Base-by-base conservation (phyloP, 352 stramenopile genomes). In the Phytophthora rubi region DNA sequence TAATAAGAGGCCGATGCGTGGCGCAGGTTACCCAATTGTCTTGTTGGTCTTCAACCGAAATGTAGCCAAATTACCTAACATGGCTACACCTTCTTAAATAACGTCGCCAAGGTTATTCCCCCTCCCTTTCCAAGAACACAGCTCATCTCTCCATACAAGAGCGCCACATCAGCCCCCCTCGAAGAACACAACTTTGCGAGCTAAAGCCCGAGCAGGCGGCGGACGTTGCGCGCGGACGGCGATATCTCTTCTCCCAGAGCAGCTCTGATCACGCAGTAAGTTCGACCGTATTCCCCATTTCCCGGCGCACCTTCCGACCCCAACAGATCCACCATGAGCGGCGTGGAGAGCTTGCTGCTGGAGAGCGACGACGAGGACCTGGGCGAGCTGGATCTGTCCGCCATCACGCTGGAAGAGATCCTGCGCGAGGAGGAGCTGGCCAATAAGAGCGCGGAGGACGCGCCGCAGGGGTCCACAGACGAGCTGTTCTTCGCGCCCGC, bases 331-430 rank as follows among this genome's bases (percentile, higher is more conserved):
- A 45, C 12, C 52, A 89, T 89, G 81, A 87, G 73, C 57, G 68
- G 68, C 30, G 80, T 90, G 44, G 82, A 90, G 55, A 86, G 75
- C 72, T 61, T 90, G 44, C 68, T 90, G 53, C 66, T 89, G 23
- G 85, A 91, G 53, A 91, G 83, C 64, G 85, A 93, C 39, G 80
- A 89, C 9, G 82, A 91, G 52, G 85, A 91, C 56, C 57, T 93
- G 37, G 81, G 72, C 9, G 84, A 92, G 52, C 28, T 90, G 55
- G 85, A 91, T 62, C 75, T 93, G 51, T 81, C 76, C 15, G 58
- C 75, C 60, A 89, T 93, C 58, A 91, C 83, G 53, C 72, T 93
- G 21, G 85, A 93, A 59, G 82, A 91, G 56, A 93, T 93, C 64
- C 63, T 93, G 48, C 76, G 81, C 48, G 85, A 93, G 47, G 85